Evolutionary conservation across 108 stramenopile genomes (phyloP).

Genomic region (Mayamaea pseudoterrestris): DNA sequence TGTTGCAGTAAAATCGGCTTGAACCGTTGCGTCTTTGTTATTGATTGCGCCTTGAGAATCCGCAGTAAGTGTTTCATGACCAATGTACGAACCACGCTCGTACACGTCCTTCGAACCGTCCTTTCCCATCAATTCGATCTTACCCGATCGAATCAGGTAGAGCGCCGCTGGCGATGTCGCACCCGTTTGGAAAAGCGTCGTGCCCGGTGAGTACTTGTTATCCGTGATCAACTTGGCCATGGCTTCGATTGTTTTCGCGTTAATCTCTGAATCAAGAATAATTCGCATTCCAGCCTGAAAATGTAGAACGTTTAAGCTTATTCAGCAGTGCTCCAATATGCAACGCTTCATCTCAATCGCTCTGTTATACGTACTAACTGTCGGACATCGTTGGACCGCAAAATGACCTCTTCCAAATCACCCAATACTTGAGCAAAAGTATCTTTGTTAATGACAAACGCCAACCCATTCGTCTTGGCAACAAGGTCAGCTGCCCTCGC

Average conservation of each 20-base stretch:
- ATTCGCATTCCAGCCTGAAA: constrained; percentile 17
- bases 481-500: constrained; percentile 60
- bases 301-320: not conserved
- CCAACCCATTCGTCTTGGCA: constrained; percentile 35
- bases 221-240: constrained; percentile 36
- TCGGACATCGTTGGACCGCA: constrained; percentile 31
- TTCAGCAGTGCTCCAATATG: not conserved
- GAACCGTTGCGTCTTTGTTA: constrained; percentile 7
- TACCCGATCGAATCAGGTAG: constrained; percentile 48
- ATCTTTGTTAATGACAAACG: constrained; percentile 25
- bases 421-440: constrained; percentile 58
- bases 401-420: constrained; percentile 15
- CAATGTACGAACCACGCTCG: constrained; percentile 1
- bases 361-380: constrained; percentile 25
- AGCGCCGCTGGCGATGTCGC: constrained; percentile 27
- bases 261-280: constrained; percentile 30
- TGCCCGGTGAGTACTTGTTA: constrained; percentile 39
- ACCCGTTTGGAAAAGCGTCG: constrained; percentile 65
- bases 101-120: constrained; percentile 8
- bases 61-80: constrained; percentile 8
- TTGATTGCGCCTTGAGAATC: constrained; percentile 5
- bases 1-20: constrained; percentile 36
- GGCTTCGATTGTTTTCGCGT: constrained; percentile 31
- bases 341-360: not conserved
- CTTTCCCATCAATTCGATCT: constrained; percentile 26